Evolutionary conservation across 192 early-diverging fungal species (phyloP).

Genomic region (Coemansia sp.): DNA sequence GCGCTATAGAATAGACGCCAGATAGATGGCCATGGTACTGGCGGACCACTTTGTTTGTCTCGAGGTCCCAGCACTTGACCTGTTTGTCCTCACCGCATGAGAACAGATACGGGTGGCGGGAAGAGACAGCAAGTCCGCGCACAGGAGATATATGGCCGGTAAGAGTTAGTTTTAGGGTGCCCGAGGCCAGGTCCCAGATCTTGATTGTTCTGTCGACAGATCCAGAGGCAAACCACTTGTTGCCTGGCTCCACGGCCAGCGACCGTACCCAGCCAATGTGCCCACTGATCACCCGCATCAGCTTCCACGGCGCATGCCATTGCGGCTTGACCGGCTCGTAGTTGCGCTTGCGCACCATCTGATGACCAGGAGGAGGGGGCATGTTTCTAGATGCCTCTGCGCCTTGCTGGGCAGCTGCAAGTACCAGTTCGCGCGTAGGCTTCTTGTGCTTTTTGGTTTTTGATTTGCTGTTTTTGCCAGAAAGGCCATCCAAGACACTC

Average conservation of each 20-base stretch:
- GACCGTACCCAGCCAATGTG: slow-evolving; percentile 97
- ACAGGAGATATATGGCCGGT: slow-evolving; percentile 97
- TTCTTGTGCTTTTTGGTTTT: slow-evolving; percentile 29
- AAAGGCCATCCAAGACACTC: slow-evolving; percentile 35
- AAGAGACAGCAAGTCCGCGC: slow-evolving; percentile 89
- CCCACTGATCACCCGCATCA: slow-evolving; percentile 89
- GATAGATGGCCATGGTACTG: slow-evolving; percentile 98
- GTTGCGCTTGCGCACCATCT: slow-evolving; percentile 46
- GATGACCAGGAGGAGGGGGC: slow-evolving; percentile 35
- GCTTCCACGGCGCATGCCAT: slow-evolving; percentile 99
- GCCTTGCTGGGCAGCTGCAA: slow-evolving; percentile 21
- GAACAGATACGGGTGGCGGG: slow-evolving; percentile 96
- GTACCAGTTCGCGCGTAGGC: slow-evolving; percentile 33
- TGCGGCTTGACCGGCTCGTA: slow-evolving; percentile 61
- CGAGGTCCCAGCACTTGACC: slow-evolving; percentile 99
- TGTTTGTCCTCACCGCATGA: slow-evolving; percentile 97
- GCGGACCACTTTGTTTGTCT: slow-evolving; percentile 98
- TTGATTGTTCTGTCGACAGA: slow-evolving; percentile 97
- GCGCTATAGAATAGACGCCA: slow-evolving; percentile 85
- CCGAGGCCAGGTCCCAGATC: slow-evolving; percentile 99
- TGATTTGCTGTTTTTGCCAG: slow-evolving; percentile 25
- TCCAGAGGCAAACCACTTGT: slow-evolving; percentile 99
- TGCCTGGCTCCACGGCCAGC: slow-evolving; percentile 90
- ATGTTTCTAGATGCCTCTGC: slow-evolving; percentile 1
- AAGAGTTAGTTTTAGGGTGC: slow-evolving; percentile 89